phyloP scores from a whole-genome alignment of 495 filamentous ascomycete species.

The Achaetomiella virescens region DNA sequence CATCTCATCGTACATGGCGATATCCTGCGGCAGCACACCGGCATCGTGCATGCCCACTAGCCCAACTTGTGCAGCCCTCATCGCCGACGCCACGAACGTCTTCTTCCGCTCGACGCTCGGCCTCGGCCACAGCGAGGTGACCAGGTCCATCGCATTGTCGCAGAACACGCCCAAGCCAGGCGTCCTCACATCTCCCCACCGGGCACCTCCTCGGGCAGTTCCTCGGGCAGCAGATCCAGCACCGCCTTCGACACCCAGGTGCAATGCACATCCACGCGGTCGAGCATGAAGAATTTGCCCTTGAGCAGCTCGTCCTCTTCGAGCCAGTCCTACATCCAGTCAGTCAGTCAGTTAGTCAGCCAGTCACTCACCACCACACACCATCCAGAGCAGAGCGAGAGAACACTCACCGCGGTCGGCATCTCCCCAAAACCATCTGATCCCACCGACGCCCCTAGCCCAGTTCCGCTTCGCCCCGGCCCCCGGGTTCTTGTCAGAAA shows the following conservation, averaged over 20 bases:
- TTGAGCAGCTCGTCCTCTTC: slow-evolving; percentile 43
- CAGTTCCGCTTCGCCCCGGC: slow-evolving; percentile 46
- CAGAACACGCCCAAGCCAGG: slow-evolving; percentile 63
- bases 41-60: slow-evolving; percentile 60
- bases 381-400: background rate
- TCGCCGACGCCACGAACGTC: slow-evolving; percentile 47
- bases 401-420: slow-evolving; percentile 51
- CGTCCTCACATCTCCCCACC: slow-evolving; percentile 52
- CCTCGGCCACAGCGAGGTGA: slow-evolving; percentile 47
- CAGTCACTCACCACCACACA: background rate
- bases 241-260: slow-evolving; percentile 57
- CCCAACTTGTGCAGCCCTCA: slow-evolving; percentile 52
- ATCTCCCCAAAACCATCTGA: slow-evolving; percentile 54
- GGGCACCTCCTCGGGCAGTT: slow-evolving; percentile 46
- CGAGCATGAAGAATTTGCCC: slow-evolving; percentile 57
- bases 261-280: slow-evolving; percentile 61
- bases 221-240: slow-evolving; percentile 46
- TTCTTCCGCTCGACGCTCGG: slow-evolving; percentile 43
- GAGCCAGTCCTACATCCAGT: slow-evolving; percentile 38
- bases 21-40: slow-evolving; percentile 46
- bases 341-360: slow-evolving; percentile 10
- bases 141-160: slow-evolving; percentile 61
- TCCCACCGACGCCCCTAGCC: slow-evolving; percentile 63
- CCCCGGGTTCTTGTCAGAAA: slow-evolving; percentile 39
- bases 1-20: slow-evolving; percentile 46